Base-by-base conservation (phyloP, 768 basidiomycete species). In the Lentinula aciculospora region DNA sequence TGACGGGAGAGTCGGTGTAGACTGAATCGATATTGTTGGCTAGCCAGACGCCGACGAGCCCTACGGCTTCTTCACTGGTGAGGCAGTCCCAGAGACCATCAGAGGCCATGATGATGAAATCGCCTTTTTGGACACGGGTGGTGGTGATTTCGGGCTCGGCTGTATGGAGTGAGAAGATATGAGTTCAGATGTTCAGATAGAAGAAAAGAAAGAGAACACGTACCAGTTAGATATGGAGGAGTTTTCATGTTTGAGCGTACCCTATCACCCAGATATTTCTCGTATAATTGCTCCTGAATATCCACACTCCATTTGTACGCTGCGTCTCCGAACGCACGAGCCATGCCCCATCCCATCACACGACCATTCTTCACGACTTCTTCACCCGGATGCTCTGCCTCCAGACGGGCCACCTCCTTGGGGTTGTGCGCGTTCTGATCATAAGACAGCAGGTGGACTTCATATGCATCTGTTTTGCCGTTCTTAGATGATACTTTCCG, bases 71-170 rank as follows among this genome's bases (percentile, higher is more conserved):
- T 59, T 81, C 76, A 66, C 76, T 79, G 27, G 77, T 76, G 55
- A 85, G 69, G 47, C 73, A 73, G 44, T 85, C 79, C 74, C 77
- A 83, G 7, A 85, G 67, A 5, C 81, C 83, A 60, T 76, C 75
- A 1, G 77, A 76, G 0, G 74, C 80, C 65, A 85, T 62, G 29
- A 84, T 76, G 48, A 85, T 63, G 64, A 84, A 83, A 61, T 80
- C 81, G 29, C 76, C 78, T 1, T 76, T 72, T 47, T 73, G 62
- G 15, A 80, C 66, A 39, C 72, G 65, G 27, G 73, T 69, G 1
- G 72, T 71, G n/a, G 72, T 78, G 32, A 83, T 72, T 48, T 76
- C 78, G 2, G 82, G 83, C 59, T 76, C 74, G 1, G 81, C 81
- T 51, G 32, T 46, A n/a, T n/a, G 40, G 21, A 6, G 15, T 29